These are phyloP conservation scores for Centaurea solstitialis DNA, from an alignment of 129 eudicot genomes.

Conservation along the genomic window DNA sequence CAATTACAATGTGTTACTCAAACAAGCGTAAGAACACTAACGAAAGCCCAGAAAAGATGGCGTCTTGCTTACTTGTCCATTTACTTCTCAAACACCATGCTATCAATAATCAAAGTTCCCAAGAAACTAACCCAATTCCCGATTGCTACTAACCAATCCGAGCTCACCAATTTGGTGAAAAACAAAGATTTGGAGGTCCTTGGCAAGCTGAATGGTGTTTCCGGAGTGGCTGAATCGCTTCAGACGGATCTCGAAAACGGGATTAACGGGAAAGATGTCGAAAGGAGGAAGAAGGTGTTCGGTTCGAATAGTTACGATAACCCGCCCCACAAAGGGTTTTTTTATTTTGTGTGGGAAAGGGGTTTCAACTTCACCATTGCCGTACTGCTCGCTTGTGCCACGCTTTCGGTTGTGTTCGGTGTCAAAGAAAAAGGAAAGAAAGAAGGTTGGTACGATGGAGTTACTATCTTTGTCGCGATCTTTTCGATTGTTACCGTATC, in stretches of 20 bases:
- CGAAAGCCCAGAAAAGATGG: conserved; percentile 71
- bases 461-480: conserved; percentile 63
- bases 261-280: conserved; percentile 24
- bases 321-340: conserved; percentile 46
- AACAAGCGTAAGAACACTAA: too few relatives aligned
- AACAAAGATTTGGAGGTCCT: conserved; percentile 38
- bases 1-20: too few relatives aligned
- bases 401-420: conserved; percentile 59
- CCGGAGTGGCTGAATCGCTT: conserved; percentile 34
- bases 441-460: conserved; percentile 75
- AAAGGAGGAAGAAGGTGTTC: conserved; percentile 19
- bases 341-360: conserved; percentile 39
- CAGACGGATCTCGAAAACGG: conserved; percentile 35
- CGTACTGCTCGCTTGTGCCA: conserved; percentile 50
- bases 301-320: conserved; percentile 50
- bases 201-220: conserved; percentile 24
- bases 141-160: too few relatives aligned
- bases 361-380: conserved; percentile 53
- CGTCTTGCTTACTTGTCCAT: conserved; percentile 57
- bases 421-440: conserved; percentile 45
- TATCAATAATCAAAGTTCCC: conserved; percentile 35
- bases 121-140: conserved; percentile 10
- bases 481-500: conserved; percentile 51
- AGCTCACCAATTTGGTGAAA: conserved; percentile 41
- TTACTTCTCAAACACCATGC: conserved; percentile 49